Evolutionary conservation across 257 asterid genomes (phyloP).

Genomic region (Marsdenia floribunda): DNA sequence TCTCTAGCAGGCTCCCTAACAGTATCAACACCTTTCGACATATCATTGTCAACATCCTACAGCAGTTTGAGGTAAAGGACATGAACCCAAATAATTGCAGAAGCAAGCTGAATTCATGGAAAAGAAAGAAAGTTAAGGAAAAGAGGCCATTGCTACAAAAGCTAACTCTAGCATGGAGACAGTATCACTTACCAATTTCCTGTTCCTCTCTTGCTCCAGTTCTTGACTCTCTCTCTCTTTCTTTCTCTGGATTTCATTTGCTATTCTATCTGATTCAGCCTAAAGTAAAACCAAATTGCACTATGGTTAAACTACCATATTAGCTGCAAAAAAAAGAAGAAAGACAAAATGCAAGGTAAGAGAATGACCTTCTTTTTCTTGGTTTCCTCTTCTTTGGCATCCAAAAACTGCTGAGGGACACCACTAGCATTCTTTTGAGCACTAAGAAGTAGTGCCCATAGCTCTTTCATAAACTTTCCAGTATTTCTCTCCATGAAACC

Average conservation of each 20-base stretch:
- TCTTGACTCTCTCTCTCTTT: conserved; percentile 75
- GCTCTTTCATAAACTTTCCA: conserved; percentile 97
- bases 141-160: conserved; percentile 28
- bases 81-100: conserved; percentile 98
- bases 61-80: conserved; percentile 96
- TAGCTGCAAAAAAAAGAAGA: conserved; percentile 2
- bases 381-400: conserved; percentile 95
- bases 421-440: conserved; percentile 91
- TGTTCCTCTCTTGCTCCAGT: conserved; percentile 52
- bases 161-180: conserved; percentile 53
- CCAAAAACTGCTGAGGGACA: conserved; percentile 94
- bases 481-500: conserved; percentile 99
- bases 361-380: conserved; percentile 64
- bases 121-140: conserved; percentile 50
- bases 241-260: conserved; percentile 67
- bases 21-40: conserved; percentile 30
- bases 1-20: conserved; percentile 34
- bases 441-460: conserved; percentile 82
- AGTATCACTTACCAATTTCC: conserved; percentile 52
- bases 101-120: conserved; percentile 81
- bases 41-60: conserved; percentile 63
- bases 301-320: not conserved
- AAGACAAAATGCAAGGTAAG: conserved; percentile 10
- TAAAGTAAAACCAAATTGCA: conserved; percentile 28
- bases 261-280: conserved; percentile 87